These are phyloP conservation scores for Pseudogymnoascus sp. DNA, from an alignment of 2,329 filamentous ascomycete genomes.

Conservation along the genomic window DNA sequence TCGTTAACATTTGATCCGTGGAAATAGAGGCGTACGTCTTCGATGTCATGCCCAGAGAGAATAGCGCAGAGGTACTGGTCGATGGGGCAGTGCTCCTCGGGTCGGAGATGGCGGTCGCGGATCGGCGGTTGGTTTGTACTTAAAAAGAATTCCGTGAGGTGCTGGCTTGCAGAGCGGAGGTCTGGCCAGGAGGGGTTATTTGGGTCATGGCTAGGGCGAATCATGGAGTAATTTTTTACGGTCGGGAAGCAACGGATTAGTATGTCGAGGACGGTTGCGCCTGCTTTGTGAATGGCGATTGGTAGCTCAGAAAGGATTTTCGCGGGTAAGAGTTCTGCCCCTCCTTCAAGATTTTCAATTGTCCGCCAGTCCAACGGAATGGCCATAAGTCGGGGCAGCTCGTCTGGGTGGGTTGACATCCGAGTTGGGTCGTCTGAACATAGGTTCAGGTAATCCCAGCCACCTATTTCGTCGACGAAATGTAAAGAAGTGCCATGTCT, in stretches of 20 bases:
- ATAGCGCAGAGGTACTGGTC: neutral
- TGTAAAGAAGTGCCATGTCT: neutral
- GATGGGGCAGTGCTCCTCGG: neutral
- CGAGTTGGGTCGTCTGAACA: neutral
- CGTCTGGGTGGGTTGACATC: neutral
- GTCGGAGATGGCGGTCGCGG: neutral
- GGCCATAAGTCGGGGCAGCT: neutral
- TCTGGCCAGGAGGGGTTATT: neutral
- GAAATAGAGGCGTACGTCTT: neutral
- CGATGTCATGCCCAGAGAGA: neutral
- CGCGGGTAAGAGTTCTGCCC: neutral
- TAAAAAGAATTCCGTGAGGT: neutral
- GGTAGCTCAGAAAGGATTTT: neutral
- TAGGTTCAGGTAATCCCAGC: neutral
- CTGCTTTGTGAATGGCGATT: conserved; percentile 5
- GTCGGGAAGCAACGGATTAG: neutral
- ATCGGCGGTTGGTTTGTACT: neutral
- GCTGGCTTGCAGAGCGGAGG: neutral
- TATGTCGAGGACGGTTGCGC: neutral
- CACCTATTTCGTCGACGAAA: neutral
- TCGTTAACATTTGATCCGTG: neutral
- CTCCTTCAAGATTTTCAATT: neutral
- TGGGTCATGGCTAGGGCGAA: neutral
- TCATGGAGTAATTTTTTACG: neutral
- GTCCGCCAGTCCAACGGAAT: neutral